A percentile compares a stretch with the other conserved stretches of the same genome.
phyloP scores from a whole-genome alignment of 2,329 filamentous ascomycete genomes.

The Diaporthe helianthi region DNA sequence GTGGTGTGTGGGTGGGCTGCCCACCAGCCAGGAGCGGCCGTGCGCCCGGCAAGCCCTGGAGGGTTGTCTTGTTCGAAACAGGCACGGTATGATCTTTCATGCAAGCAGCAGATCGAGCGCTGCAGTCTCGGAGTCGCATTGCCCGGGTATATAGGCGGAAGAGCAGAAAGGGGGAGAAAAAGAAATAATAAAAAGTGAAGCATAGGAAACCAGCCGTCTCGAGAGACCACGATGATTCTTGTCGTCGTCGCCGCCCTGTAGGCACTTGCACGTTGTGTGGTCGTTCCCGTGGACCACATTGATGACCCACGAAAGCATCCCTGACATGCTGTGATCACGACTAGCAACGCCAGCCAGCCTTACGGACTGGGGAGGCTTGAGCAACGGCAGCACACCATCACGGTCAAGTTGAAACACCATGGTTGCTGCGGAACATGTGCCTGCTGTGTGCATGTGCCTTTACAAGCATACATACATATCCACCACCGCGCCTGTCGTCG shows the following conservation, averaged over 20 bases:
- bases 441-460: neutral
- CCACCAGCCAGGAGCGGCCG: neutral
- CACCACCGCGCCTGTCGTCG: neutral
- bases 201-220: neutral
- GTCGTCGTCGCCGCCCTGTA: neutral
- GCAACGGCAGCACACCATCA: conserved; percentile 7
- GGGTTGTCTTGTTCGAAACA: conserved; percentile 31
- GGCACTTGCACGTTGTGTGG: conserved; percentile 2
- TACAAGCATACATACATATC: neutral
- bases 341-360: conserved; percentile 1
- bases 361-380: conserved; percentile 15
- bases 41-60: conserved; percentile 22
- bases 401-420: conserved; percentile 6
- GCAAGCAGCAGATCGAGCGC: conserved; percentile 18
- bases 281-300: neutral
- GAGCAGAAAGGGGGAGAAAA: neutral
- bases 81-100: conserved; percentile 29
- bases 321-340: too few species aligned
- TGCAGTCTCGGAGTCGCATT: neutral
- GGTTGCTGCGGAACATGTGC: neutral
- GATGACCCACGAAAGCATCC: neutral
- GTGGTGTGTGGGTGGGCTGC: neutral
- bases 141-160: neutral
- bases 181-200: neutral
- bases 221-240: conserved; percentile 2